Evolutionary conservation across 306 rosid species (phyloP).

Genomic region (Dalbergia cultrata): DNA sequence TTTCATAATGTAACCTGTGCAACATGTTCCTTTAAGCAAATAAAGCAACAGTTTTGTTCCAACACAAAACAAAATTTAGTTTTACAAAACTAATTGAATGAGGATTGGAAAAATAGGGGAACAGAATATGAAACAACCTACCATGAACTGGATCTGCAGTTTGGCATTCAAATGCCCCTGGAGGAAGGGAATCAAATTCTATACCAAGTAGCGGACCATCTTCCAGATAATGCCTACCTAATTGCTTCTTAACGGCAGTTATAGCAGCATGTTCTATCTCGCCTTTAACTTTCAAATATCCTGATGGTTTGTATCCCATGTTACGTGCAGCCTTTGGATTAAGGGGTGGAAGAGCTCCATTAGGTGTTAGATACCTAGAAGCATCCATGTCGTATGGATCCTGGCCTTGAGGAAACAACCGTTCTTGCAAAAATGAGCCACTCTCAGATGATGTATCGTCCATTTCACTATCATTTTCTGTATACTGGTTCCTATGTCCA

Average conservation of each 20-base stretch:
- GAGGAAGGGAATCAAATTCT: constrained; percentile 91
- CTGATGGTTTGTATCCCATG: constrained; percentile 85
- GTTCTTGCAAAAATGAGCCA: constrained; percentile 80
- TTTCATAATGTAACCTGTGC: constrained; percentile 14
- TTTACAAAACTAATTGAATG: constrained; percentile 35
- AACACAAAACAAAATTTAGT: constrained; percentile 19
- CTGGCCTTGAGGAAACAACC: constrained; percentile 67
- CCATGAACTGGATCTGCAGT: constrained; percentile 70
- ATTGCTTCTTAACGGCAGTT: constrained; percentile 93
- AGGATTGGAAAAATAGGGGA: not conserved
- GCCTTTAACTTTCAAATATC: constrained; percentile 95
- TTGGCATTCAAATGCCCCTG: constrained; percentile 88
- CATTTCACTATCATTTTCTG: constrained; percentile 64
- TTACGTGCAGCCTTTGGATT: constrained; percentile 62
- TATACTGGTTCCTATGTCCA: constrained; percentile 57
- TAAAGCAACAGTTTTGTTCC: constrained; percentile 13
- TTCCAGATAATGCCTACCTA: constrained; percentile 76
- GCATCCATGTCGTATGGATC: constrained; percentile 70
- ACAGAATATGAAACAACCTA: constrained; percentile 45
- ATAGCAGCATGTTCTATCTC: constrained; percentile 98
- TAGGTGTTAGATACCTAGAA: constrained; percentile 66
- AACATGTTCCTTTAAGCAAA: constrained; percentile 17
- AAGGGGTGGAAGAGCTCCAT: constrained; percentile 66
- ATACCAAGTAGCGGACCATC: constrained; percentile 93
- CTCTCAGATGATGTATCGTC: constrained; percentile 93